phyloP scores from a whole-genome alignment of 2,329 filamentous ascomycete genomes.

The Microdochium paspali region DNA sequence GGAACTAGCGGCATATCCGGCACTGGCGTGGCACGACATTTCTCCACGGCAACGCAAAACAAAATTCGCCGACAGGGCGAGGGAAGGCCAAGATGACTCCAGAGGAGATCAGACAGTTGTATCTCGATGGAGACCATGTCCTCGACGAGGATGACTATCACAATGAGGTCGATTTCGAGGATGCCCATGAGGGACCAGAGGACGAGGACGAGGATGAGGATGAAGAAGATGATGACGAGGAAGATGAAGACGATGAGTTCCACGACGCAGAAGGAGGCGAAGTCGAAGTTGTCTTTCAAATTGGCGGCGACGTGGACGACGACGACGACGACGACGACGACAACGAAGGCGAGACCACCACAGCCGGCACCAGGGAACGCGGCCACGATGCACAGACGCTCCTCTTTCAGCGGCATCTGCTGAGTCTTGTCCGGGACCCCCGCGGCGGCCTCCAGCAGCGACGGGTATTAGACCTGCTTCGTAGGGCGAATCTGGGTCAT shows the following conservation, averaged over 20 bases:
- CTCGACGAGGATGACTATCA: constrained; percentile 14
- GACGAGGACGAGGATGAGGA: constrained; percentile 14
- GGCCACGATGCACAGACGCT: constrained; percentile 8
- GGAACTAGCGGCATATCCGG: too few relatives aligned
- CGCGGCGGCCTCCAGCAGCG: constrained; percentile 16
- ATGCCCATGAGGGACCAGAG: constrained; percentile 11
- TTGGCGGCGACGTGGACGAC: constrained; percentile 7
- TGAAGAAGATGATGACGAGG: constrained; percentile 13
- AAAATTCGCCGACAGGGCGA: background rate
- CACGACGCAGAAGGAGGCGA: constrained; percentile 17
- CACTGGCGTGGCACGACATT: too few relatives aligned
- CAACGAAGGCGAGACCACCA: too few relatives aligned
- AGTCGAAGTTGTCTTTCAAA: constrained; percentile 12
- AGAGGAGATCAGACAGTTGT: constrained; percentile 4
- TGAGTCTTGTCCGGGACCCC: constrained; percentile 6
- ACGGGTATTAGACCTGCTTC: constrained; percentile 31
- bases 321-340: constrained; percentile 20
- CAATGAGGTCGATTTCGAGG: constrained; percentile 11
- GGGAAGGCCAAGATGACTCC: constrained; percentile 1
- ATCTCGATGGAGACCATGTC: constrained; percentile 6
- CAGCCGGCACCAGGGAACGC: too few relatives aligned
- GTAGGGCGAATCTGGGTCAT: constrained; percentile 25
- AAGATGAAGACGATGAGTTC: constrained; percentile 17
- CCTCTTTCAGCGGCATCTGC: background rate
- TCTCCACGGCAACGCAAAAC: too few relatives aligned